A percentile compares a stretch with the other conserved stretches of the same genome.
These are phyloP conservation scores for Inga leiocalycina DNA, from an alignment of 306 rosid species.

Conservation along the genomic window DNA sequence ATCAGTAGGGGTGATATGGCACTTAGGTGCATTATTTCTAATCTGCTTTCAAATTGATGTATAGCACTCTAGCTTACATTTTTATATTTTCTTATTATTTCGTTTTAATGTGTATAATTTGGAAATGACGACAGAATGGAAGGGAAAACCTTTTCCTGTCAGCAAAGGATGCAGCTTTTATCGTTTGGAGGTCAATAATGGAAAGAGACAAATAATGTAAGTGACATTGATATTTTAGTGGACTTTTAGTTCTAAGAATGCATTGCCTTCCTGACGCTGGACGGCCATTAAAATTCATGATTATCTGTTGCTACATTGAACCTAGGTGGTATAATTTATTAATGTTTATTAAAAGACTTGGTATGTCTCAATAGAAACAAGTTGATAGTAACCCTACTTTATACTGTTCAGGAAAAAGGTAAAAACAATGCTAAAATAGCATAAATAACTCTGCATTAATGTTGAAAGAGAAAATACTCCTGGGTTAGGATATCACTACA, in stretches of 20 bases:
- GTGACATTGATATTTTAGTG: constrained; percentile 20
- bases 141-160: constrained; percentile 81
- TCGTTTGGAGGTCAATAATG: constrained; percentile 64
- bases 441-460: neutral
- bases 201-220: constrained; percentile 77
- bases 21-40: constrained; percentile 60
- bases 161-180: constrained; percentile 97
- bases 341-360: neutral
- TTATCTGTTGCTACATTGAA: neutral
- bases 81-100: neutral
- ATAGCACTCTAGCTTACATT: neutral
- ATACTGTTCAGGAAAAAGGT: neutral
- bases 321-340: neutral
- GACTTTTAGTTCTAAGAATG: neutral
- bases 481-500: neutral
- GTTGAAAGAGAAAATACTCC: neutral
- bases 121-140: constrained; percentile 64
- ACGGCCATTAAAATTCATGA: neutral
- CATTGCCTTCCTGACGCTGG: constrained; percentile 15
- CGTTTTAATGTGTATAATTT: constrained; percentile 10
- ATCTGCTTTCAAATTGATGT: neutral
- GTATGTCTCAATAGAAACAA: neutral
- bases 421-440: neutral
- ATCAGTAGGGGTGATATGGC: constrained; percentile 90
- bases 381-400: neutral